Base-by-base conservation (phyloP, 306 rosid genomes). In the Canavalia gladiata region DNA sequence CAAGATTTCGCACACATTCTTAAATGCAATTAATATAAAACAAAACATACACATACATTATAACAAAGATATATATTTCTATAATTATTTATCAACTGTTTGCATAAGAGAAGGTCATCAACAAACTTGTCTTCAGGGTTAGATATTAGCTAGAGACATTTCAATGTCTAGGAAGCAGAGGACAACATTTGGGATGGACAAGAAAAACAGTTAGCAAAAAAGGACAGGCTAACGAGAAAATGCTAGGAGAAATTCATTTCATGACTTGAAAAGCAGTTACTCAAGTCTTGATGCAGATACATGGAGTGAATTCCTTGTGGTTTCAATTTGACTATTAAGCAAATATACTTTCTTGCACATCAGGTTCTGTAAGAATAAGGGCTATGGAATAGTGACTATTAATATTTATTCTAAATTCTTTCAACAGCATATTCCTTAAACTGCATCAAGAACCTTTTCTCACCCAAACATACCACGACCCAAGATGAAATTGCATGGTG, bases 401-500 rank as follows among this genome's bases (percentile, higher is more conserved):
- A 50, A 5, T 7, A 25, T 28, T 62, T 45, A 58, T 34, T 69
- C 33, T 49, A 34, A 62, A 76, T 63, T 28, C 37, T 55, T 12
- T 46, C 9, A 1, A 69, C n/a, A 33, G 29, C 31, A 78, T 8
- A 57, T 45, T 51, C 46, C 33, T 57, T 34, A 57, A 79, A 76
- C 47, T 6, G 56, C 54, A 74, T 28, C 64, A 68, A 57, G 76
- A 79, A 56, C 66, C 47, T 68, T 43, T 64, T 18, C 42, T 46
- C n/a, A 35, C 18, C 11, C 34, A 77, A 29, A 29, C 7, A 0
- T 52, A 28, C 43, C 52, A 29, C 9, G 1, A 7, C 31, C 56
- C 6, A 52, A 13, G 5, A 62, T 7, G 35, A 37, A 49, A 49
- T 37, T 35, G 43, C n/a, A 28, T 25, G 63, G 65, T 42, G 12